These are phyloP conservation scores for Zizania latifolia DNA, from an alignment of 176 grass and related monocot species.

Conservation along the genomic window DNA sequence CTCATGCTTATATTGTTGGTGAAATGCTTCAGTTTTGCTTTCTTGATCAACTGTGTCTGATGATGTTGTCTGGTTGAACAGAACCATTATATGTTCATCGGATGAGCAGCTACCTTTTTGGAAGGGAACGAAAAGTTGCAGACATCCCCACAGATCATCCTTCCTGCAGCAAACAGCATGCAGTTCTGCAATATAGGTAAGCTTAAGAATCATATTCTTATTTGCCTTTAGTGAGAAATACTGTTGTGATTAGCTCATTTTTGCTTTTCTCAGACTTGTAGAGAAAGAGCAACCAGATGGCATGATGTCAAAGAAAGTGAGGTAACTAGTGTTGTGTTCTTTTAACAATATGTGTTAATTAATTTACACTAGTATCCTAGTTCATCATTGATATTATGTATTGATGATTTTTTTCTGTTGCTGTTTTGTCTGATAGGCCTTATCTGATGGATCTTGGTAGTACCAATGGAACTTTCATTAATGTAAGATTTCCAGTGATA, in stretches of 20 bases:
- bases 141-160: constrained; percentile 92
- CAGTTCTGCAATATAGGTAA: constrained; percentile 49
- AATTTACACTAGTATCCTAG: not conserved
- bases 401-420: constrained; percentile 3
- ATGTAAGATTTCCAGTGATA: constrained; percentile 55
- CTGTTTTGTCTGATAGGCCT: constrained; percentile 48
- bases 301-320: constrained; percentile 73
- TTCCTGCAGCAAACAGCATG: constrained; percentile 97
- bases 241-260: constrained; percentile 18
- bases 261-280: constrained; percentile 52
- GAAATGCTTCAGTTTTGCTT: not conserved
- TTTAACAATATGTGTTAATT: not conserved
- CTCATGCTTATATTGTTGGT: constrained; percentile 1
- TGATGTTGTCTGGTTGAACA: constrained; percentile 33
- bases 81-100: constrained; percentile 92
- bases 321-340: constrained; percentile 34
- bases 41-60: constrained; percentile 8
- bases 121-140: constrained; percentile 93
- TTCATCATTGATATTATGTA: not conserved
- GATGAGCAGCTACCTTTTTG: constrained; percentile 85
- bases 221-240: not conserved
- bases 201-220: not conserved
- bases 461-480: constrained; percentile 88
- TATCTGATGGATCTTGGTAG: constrained; percentile 95
- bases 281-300: constrained; percentile 94